phyloP scores from a whole-genome alignment of 2,329 filamentous ascomycete genomes.

The Phoma sp. region DNA sequence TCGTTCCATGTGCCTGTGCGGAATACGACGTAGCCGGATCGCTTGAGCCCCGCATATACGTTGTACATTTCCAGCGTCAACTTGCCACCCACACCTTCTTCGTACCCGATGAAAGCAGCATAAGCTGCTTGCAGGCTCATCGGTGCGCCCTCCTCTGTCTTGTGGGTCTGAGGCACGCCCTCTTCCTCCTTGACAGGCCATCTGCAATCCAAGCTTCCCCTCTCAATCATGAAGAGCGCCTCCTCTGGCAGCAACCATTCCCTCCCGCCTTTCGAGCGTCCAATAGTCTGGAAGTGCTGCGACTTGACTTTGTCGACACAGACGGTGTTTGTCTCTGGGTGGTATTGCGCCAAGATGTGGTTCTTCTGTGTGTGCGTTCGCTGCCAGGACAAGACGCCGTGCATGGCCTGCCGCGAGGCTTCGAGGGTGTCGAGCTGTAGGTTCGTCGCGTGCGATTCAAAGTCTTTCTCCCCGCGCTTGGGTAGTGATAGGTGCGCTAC shows the following conservation, averaged over 20 bases:
- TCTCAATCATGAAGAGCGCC: constrained; percentile 85
- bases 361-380: constrained; percentile 73
- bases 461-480: constrained; percentile 95
- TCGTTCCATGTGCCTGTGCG: constrained; percentile 65
- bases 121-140: constrained; percentile 93
- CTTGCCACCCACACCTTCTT: constrained; percentile 58
- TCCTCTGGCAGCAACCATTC: constrained; percentile 92
- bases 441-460: constrained; percentile 87
- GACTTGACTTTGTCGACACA: constrained; percentile 76
- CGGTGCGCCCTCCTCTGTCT: constrained; percentile 69
- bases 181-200: constrained; percentile 66
- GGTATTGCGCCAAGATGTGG: constrained; percentile 75
- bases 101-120: constrained; percentile 77
- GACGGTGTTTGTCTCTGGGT: constrained; percentile 65
- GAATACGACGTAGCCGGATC: constrained; percentile 80
- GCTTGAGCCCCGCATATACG: constrained; percentile 84
- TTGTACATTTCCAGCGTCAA: constrained; percentile 80
- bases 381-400: constrained; percentile 80
- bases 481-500: constrained; percentile 66
- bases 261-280: constrained; percentile 59
- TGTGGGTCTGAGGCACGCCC: constrained; percentile 31
- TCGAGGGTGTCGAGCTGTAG: constrained; percentile 80
- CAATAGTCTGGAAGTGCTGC: constrained; percentile 76
- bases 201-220: constrained; percentile 85
- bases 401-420: constrained; percentile 84